Base-by-base conservation (phyloP, 2,329 filamentous ascomycete species). In the Neoscytalidium dimidiatum region DNA sequence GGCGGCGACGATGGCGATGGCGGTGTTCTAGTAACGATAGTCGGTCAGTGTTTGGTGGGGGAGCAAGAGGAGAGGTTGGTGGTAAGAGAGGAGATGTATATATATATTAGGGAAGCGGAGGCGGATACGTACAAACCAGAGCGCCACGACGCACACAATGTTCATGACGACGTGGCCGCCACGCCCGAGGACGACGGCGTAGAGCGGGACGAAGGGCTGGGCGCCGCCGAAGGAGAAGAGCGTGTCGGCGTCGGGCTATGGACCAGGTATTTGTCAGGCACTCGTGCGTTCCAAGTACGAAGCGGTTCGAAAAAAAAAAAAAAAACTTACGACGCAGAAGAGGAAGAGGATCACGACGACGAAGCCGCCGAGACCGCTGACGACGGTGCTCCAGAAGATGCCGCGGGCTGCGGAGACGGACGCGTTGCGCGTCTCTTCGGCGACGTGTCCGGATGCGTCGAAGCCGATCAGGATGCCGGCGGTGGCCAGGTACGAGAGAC, bases 151-250 rank as follows among this genome's bases (percentile, higher is more conserved):
- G 75, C 83, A 86, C 52, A 88, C 74, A n/a, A 87, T 73, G 67
- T 85, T 86, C 85, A 88, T 88, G 65, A 86, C 79, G n/a, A 88
- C 79, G 68, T 88, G 86, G 0, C 83, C 85, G 4, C 84, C 81
- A 53, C 82, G 73, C 2, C 85, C 85, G 17, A 88, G 78, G 9
- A 86, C 81, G 11, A 82, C 79, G 1, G 85, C 85, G 68, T 88
- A 88, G 1, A 88, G 79, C 1, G 82, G 79, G 2, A 88, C 85
- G 62, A 88, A 88, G 0, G 86, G 85, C 65, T 88, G 86, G 0
- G 84, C 82, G 0, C 84, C 83, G 5, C 81, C 82, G 65, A 84
- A 84, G 1, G 78, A 79, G 71, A 87, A 85, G 0, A 88, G 75
- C 0, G 78, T 82, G 5, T 85, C 79, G 2, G 85, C 74, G 67